Evolutionary conservation across 2,329 filamentous ascomycete genomes (phyloP), one percentile per base, ranked within the genome.

Genomic region (Verticillium zaregamsianum): DNA sequence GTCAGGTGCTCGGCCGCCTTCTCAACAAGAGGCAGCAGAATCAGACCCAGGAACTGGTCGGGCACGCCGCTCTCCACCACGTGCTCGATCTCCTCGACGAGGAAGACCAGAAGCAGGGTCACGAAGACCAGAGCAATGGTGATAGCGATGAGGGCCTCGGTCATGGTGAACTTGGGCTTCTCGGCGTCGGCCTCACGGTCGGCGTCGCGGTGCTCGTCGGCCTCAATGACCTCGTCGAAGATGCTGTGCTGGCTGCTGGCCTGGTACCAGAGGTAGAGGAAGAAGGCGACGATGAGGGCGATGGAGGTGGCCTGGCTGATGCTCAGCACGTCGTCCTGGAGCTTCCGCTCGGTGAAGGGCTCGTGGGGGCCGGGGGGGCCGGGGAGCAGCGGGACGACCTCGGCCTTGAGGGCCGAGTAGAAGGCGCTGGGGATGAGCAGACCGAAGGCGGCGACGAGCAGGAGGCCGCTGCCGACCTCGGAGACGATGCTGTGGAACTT

Each of bases 1-100:
- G 90, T 93, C 56, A 96, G 78, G 74, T 96, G 92, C 74, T 96
- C 92, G 14, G 92, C 91, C 3, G 90, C 88, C 75, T 96, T 96
- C 71, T 96, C 92, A 6, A 95, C 91, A 0, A 96, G 81, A 4
- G 91, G 89, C 5, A 95, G 84, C 1, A 96, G 81, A 66, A 95
- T 94, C 40, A 96, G 79, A 69, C 88, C 73, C 54, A 75, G 59
- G 17, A 73, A 74, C 35, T 76, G 72, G 17, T 73, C 71, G 0
- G 72, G 70, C 0, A 77, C 65, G 1, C 70, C 71, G 15, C 64
- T 68, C 28, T 73, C 68, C 0, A 76, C 72, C 5, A 76, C 84
- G 67, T 78, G 77, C 15, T 84, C 80, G 59, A 91, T 91, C 66
- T 89, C 75, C 55, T 86, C 77, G 8, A 91, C 88, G n/a, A 91